These are phyloP conservation scores for Sporisorium sorghi DNA, from an alignment of 1,284 basidiomycete genomes.

Conservation along the genomic window DNA sequence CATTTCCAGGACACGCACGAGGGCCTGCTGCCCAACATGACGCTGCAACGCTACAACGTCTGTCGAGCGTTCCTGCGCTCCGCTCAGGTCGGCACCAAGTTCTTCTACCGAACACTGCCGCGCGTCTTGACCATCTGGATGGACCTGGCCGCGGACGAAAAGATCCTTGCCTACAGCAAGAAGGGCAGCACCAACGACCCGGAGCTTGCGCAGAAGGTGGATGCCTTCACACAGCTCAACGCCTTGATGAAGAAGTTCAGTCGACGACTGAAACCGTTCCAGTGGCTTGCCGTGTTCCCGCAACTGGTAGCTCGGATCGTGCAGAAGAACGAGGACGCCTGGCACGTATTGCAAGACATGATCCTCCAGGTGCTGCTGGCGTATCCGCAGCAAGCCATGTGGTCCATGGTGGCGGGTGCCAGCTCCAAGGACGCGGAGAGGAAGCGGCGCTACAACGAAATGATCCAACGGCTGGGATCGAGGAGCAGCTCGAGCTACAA, in stretches of 20 bases:
- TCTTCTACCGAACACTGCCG: constrained; percentile 94
- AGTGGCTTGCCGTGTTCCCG: constrained; percentile 93
- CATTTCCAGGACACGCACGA: constrained; percentile 59
- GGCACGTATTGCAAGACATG: constrained; percentile 76
- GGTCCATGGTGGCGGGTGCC: constrained; percentile 89
- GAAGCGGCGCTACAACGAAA: constrained; percentile 75
- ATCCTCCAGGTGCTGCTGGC: constrained; percentile 81
- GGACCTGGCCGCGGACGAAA: constrained; percentile 80
- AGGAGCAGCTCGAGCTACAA: constrained; percentile 30
- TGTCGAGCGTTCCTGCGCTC: constrained; percentile 80
- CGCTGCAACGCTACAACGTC: constrained; percentile 72
- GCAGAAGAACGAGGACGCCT: constrained; percentile 80
- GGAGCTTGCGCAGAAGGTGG: constrained; percentile 39
- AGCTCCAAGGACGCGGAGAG: constrained; percentile 83
- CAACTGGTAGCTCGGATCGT: constrained; percentile 96
- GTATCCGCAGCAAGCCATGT: constrained; percentile 91
- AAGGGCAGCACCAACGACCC: constrained; percentile 44
- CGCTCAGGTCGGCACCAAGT: constrained; percentile 88
- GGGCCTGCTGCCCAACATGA: constrained; percentile 72
- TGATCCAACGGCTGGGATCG: constrained; percentile 71
- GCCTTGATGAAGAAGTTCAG: constrained; percentile 75
- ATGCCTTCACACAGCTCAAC: constrained; percentile 61
- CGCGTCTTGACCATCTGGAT: constrained; percentile 95
- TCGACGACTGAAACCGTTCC: constrained; percentile 79
- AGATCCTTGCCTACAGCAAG: constrained; percentile 47